Evolutionary conservation across 495 filamentous ascomycete genomes (phyloP).

Genomic region (Hypoxylon lienhwacheense): DNA sequence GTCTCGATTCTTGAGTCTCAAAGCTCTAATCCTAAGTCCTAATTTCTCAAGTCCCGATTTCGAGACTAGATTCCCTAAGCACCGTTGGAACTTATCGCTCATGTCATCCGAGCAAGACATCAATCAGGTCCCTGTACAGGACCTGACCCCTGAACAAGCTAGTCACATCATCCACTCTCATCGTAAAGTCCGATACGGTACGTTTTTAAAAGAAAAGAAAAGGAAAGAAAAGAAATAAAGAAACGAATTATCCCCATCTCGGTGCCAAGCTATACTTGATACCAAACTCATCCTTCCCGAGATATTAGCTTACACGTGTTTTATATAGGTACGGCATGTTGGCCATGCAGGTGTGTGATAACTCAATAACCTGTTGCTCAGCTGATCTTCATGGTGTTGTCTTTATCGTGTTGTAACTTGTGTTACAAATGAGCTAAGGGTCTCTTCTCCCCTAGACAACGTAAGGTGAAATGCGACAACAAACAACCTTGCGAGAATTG

Average conservation of each 20-base stretch:
- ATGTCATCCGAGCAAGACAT: slow-evolving; percentile 40
- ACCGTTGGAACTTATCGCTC: slow-evolving; percentile 20
- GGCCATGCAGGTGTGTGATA: slow-evolving; percentile 55
- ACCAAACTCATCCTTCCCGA: neutral
- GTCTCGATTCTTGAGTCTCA: too few species aligned
- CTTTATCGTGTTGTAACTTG: neutral
- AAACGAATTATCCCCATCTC: too few species aligned
- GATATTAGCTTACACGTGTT: slow-evolving; percentile 24
- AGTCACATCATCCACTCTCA: slow-evolving; percentile 62
- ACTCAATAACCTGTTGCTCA: neutral
- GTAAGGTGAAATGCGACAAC: slow-evolving; percentile 76
- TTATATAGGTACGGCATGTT: slow-evolving; percentile 62
- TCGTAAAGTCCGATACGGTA: slow-evolving; percentile 62
- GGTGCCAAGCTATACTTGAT: neutral
- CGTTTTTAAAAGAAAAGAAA: too few species aligned
- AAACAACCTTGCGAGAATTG: slow-evolving; percentile 73
- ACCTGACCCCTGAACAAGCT: slow-evolving; percentile 59
- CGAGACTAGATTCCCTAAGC: neutral
- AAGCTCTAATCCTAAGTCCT: slow-evolving; percentile 6
- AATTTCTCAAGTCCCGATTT: neutral
- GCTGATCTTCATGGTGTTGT: neutral
- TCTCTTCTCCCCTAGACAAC: slow-evolving; percentile 55
- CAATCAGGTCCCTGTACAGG: slow-evolving; percentile 46
- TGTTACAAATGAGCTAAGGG: slow-evolving; percentile 15
- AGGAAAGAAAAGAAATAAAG: too few species aligned